A percentile compares a stretch with the other conserved stretches of the same genome.
These are phyloP conservation scores for Fusarium acutatum DNA, from an alignment of 2,329 filamentous ascomycete genomes.

Conservation along the genomic window DNA sequence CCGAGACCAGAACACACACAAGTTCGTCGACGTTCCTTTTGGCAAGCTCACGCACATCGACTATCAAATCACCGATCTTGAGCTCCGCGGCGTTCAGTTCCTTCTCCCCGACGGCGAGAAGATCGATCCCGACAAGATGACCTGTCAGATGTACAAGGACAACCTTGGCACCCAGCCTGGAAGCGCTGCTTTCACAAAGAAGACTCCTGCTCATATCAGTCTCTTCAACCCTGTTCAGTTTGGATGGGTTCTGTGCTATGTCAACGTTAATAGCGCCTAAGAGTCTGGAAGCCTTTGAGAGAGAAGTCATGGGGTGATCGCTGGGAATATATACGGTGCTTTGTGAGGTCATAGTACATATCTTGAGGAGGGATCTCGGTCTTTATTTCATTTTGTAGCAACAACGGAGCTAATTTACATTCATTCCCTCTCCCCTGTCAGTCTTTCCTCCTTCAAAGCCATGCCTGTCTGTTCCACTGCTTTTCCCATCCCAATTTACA, in stretches of 20 bases:
- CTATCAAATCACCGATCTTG: background rate
- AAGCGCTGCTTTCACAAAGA: conserved; percentile 19
- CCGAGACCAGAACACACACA: background rate
- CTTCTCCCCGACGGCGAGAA: background rate
- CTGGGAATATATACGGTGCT: background rate
- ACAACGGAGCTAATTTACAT: background rate
- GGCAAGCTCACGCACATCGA: background rate
- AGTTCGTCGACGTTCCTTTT: background rate
- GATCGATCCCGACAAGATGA: conserved; percentile 5
- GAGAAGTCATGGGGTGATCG: background rate
- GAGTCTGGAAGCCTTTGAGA: no score
- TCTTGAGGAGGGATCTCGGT: no score
- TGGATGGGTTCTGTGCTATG: background rate
- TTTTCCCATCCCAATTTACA: no score
- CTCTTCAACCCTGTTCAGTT: background rate
- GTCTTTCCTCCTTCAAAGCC: no score
- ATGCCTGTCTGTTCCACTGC: background rate
- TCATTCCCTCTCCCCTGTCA: background rate
- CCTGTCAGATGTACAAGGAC: conserved; percentile 36
- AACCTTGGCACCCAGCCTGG: conserved; percentile 21
- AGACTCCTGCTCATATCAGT: background rate
- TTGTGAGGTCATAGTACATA: no score
- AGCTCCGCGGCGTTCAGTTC: background rate
- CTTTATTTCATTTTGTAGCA: background rate
- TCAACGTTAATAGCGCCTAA: background rate